Conservation (phyloP, 2,329 filamentous ascomycete genomes). For the Penicillium sp. region DNA sequence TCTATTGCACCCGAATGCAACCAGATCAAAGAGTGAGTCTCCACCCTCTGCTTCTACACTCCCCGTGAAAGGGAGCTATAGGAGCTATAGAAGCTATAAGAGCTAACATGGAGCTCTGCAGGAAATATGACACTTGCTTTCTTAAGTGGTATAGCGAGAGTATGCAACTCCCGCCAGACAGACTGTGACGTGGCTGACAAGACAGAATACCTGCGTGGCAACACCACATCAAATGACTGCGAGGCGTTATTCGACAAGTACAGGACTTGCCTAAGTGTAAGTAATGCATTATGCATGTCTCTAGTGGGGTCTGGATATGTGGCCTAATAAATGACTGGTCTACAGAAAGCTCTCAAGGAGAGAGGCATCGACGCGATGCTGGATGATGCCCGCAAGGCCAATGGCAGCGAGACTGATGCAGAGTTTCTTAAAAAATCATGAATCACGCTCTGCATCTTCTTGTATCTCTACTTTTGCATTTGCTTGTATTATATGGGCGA, state of each 20-base stretch:
- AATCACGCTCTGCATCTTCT: not conserved
- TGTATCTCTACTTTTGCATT: constrained; percentile 6
- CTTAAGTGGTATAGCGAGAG: constrained; percentile 99
- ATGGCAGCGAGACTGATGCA: constrained; percentile 72
- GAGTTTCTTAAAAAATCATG: constrained; percentile 53
- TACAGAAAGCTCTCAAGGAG: constrained; percentile 75
- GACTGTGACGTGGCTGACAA: constrained; percentile 10
- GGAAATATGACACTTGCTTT: constrained; percentile 94
- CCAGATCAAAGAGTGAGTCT: constrained; percentile 80
- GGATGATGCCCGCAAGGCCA: constrained; percentile 83
- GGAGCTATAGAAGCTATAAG: not conserved
- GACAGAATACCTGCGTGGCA: constrained; percentile 82
- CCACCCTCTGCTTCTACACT: constrained; percentile 5
- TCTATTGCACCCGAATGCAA: constrained; percentile 94
- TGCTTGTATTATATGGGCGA: not conserved
- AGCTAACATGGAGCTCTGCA: constrained; percentile 38
- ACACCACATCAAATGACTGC: constrained; percentile 80
- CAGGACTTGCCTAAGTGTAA: constrained; percentile 75
- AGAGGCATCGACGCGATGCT: constrained; percentile 90
- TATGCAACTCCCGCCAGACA: constrained; percentile 38
- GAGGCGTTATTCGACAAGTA: constrained; percentile 82
- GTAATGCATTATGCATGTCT: constrained; percentile 23
- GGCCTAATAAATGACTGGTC: not conserved
- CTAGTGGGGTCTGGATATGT: not conserved
- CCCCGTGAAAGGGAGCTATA: not conserved